A percentile compares a stretch with the other conserved stretches of the same genome.
These are phyloP conservation scores for Pseudozyma hubeiensis DNA, from an alignment of 1,284 basidiomycete species.

Conservation along the genomic window DNA sequence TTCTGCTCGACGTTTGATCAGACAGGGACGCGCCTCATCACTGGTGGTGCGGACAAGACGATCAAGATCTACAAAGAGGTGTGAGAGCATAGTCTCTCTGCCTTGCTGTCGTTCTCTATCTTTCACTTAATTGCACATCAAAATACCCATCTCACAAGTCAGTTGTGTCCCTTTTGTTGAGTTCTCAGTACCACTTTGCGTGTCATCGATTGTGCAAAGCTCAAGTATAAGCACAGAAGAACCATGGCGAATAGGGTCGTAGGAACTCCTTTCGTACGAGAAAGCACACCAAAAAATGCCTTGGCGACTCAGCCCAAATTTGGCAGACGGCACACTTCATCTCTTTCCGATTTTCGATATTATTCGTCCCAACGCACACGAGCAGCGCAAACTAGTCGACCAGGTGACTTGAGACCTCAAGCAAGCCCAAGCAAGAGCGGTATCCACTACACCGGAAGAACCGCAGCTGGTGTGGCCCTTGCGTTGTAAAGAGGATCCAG, in stretches of 20 bases:
- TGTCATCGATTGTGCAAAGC: too few species aligned
- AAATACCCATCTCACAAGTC: too few species aligned
- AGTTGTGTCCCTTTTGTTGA: too few species aligned
- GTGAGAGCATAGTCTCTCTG: constrained; percentile 5
- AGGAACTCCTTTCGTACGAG: constrained; percentile 4
- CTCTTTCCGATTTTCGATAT: constrained; percentile 9
- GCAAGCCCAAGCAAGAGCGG: background rate
- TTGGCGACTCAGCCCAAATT: background rate
- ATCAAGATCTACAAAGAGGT: constrained; percentile 59
- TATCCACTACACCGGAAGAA: constrained; percentile 5
- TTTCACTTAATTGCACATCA: constrained; percentile 5
- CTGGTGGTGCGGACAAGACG: constrained; percentile 95
- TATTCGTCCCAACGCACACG: constrained; percentile 6
- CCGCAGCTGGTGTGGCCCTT: background rate
- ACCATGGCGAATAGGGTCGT: too few species aligned
- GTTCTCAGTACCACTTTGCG: too few species aligned
- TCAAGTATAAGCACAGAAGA: too few species aligned
- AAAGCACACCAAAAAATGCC: background rate
- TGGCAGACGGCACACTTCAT: constrained; percentile 3
- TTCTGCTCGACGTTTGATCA: constrained; percentile 95
- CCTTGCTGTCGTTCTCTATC: background rate
- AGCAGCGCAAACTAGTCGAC: background rate
- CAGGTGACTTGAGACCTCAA: too few species aligned
- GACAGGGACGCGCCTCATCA: constrained; percentile 90
- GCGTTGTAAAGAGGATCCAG: background rate